phyloP scores from a whole-genome alignment of 441 rosid species.

The Pelargonium myrrhifolium region DNA sequence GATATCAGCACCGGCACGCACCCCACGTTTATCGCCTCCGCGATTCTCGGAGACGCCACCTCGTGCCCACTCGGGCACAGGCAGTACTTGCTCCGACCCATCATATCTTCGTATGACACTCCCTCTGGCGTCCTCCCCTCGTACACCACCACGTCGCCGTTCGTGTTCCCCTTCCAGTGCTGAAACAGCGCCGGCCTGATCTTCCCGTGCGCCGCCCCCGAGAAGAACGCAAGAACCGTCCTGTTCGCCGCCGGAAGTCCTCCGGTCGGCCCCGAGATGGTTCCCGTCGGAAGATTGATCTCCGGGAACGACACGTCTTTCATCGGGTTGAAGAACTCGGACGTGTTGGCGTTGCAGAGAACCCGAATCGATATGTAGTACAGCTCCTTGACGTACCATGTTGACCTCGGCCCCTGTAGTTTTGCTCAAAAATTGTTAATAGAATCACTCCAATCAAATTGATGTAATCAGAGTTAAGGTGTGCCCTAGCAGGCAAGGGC shows the following conservation, averaged over 20 bases:
- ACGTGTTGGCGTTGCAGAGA: conserved; percentile 87
- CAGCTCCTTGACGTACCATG: conserved; percentile 48
- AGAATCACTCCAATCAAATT: too few relatives aligned
- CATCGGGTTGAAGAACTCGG: conserved; percentile 64
- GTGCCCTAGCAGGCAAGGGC: too few relatives aligned
- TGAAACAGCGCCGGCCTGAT: conserved; percentile 67
- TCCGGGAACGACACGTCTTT: conserved; percentile 81
- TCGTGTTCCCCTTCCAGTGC: conserved; percentile 82
- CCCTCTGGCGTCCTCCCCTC: conserved; percentile 60
- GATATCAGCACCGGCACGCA: conserved; percentile 83
- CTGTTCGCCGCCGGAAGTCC: conserved; percentile 72
- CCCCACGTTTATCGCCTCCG: conserved; percentile 71
- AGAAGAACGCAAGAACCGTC: conserved; percentile 73
- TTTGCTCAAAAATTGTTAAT: not conserved
- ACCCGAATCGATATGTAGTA: conserved; percentile 70
- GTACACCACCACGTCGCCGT: conserved; percentile 55
- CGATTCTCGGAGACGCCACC: conserved; percentile 83
- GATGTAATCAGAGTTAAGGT: too few relatives aligned
- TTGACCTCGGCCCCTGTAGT: conserved; percentile 66
- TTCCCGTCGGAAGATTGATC: conserved; percentile 57
- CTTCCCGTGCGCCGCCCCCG: conserved; percentile 86
- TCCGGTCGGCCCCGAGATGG: conserved; percentile 46
- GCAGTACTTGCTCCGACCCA: conserved; percentile 72
- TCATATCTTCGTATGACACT: conserved; percentile 55
- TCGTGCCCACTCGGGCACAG: conserved; percentile 88